These are phyloP conservation scores for Clarireedia sp. DNA, from an alignment of 2,329 filamentous ascomycete genomes.

Conservation along the genomic window DNA sequence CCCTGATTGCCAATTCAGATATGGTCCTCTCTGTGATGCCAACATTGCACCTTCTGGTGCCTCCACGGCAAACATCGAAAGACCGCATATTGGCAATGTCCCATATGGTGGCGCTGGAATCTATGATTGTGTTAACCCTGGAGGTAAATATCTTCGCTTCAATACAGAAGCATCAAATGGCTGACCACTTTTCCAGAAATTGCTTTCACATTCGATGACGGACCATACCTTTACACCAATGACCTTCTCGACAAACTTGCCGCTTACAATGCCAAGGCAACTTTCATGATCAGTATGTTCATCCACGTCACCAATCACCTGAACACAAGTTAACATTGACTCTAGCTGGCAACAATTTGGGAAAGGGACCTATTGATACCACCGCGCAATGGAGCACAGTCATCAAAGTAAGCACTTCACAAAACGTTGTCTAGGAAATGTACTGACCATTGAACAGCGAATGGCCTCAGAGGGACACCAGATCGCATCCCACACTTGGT, in stretches of 20 bases:
- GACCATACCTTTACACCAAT: constrained; percentile 52
- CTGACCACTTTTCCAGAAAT: constrained; percentile 34
- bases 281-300: constrained; percentile 49
- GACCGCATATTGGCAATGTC: constrained; percentile 45
- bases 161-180: background rate
- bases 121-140: constrained; percentile 45
- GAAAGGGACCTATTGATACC: constrained; percentile 24
- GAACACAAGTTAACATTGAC: constrained; percentile 3
- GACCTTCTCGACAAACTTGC: constrained; percentile 47
- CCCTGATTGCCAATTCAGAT: constrained; percentile 54
- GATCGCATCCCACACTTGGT: constrained; percentile 51
- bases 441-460: constrained; percentile 22
- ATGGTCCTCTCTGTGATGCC: constrained; percentile 53
- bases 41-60: constrained; percentile 44
- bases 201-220: constrained; percentile 61
- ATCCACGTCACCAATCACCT: constrained; percentile 21
- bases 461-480: constrained; percentile 41
- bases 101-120: constrained; percentile 50
- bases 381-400: constrained; percentile 39
- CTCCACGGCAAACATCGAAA: constrained; percentile 42
- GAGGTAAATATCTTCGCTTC: constrained; percentile 29
- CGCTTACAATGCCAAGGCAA: constrained; percentile 53
- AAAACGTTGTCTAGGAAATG: background rate
- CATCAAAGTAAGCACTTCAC: constrained; percentile 30
- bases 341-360: constrained; percentile 44